phyloP scores from a whole-genome alignment of 208 protist species.

The Phytomonas serpens region DNA sequence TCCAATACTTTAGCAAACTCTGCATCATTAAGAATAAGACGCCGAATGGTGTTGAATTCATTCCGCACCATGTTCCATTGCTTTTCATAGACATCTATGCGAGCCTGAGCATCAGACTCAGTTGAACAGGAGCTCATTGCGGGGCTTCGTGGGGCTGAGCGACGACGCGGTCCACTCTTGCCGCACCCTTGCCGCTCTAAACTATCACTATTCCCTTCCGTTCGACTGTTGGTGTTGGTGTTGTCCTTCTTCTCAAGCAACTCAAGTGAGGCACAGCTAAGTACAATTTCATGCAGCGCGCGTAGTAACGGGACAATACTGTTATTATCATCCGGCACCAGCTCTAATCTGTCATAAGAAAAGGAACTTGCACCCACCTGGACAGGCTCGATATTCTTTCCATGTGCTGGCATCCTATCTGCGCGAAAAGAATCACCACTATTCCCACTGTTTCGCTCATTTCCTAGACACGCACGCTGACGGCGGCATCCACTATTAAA shows the following conservation, averaged over 20 bases:
- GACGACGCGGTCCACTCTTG: background rate
- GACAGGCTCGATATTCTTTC: background rate
- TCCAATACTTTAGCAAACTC: constrained; percentile 39
- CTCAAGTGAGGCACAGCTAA: constrained; percentile 31
- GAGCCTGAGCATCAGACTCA: background rate
- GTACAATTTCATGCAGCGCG: constrained; percentile 40
- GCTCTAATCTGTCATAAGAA: constrained; percentile 15
- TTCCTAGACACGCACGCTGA: background rate
- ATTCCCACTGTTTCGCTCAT: background rate
- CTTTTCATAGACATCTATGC: constrained; percentile 14
- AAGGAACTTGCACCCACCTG: background rate
- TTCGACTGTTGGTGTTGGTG: background rate
- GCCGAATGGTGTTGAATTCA: constrained; percentile 23
- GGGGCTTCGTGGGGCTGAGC: background rate
- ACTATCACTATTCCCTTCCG: constrained; percentile 3
- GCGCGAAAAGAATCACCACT: background rate
- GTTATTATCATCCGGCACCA: constrained; percentile 28
- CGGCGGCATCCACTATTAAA: background rate
- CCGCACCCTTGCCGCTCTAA: background rate
- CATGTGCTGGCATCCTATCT: background rate
- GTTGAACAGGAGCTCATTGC: background rate
- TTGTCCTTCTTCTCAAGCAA: constrained; percentile 8
- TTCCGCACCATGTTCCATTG: constrained; percentile 39
- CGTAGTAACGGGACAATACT: constrained; percentile 27
- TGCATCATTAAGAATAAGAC: constrained; percentile 28